phyloP scores from a whole-genome alignment of 176 grass and related monocot species.

The Melocanna baccifera region DNA sequence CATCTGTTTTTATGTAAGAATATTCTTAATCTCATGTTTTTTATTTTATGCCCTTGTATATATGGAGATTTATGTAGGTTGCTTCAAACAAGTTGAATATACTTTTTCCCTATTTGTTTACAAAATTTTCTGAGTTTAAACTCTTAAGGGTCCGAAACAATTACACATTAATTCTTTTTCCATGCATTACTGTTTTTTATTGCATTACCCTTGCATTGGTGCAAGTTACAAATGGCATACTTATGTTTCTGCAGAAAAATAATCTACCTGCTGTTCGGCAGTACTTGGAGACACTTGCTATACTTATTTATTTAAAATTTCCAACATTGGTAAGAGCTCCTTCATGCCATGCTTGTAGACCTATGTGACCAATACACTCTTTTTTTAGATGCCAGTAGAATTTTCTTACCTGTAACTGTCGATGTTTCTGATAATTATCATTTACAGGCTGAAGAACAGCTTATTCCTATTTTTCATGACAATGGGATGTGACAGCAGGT shows the following conservation, averaged over 20 bases:
- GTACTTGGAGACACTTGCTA: constrained; percentile 88
- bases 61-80: too few relatives aligned
- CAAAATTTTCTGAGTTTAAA: neutral
- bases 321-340: constrained; percentile 64
- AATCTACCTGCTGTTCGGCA: constrained; percentile 95
- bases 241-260: constrained; percentile 77
- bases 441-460: constrained; percentile 76
- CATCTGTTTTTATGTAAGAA: too few relatives aligned
- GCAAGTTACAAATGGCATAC: constrained; percentile 21
- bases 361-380: neutral
- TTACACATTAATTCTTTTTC: neutral
- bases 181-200: neutral
- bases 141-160: neutral
- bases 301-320: constrained; percentile 94
- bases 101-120: neutral
- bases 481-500: constrained; percentile 84
- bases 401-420: neutral
- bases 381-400: constrained; percentile 17
- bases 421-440: constrained; percentile 22
- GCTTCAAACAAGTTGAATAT: too few relatives aligned
- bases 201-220: neutral
- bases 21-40: constrained; percentile 2
- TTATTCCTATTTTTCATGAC: constrained; percentile 91
- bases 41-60: constrained; percentile 9
- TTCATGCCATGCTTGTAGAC: constrained; percentile 23